Percentiles rank a stretch among this genome's conserved stretches.
Conservation (phyloP, 176 grass and related monocot genomes). For the Luzula sylvatica region DNA sequence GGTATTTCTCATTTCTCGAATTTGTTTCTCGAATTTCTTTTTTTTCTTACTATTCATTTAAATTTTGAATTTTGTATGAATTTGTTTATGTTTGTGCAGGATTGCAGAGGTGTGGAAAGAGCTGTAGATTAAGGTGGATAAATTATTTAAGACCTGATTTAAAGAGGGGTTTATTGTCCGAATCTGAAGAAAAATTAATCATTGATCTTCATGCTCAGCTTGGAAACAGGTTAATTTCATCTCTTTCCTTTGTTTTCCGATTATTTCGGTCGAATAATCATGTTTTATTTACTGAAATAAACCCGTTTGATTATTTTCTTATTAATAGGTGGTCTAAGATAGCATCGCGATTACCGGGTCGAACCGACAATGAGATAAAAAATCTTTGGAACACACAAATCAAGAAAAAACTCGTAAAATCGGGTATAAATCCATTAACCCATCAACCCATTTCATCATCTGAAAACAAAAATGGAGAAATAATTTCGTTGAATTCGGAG, state of each 20-base stretch:
- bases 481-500: constrained; percentile 5
- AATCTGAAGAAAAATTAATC: constrained; percentile 66
- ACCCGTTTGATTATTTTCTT: not conserved
- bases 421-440: constrained; percentile 72
- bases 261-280: constrained; percentile 8
- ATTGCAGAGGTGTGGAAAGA: constrained; percentile 83
- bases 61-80: not conserved
- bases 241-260: not conserved
- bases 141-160: constrained; percentile 91
- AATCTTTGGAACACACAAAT: constrained; percentile 99
- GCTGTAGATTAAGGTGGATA: constrained; percentile 87
- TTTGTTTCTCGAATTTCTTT: not conserved
- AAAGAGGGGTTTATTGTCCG: constrained; percentile 72
- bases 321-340: constrained; percentile 84
- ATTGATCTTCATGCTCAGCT: constrained; percentile 86
- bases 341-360: constrained; percentile 57
- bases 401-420: constrained; percentile 78
- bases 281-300: not conserved
- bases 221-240: constrained; percentile 54
- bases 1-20: constrained; percentile 9
- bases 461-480: constrained; percentile 9
- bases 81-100: constrained; percentile 17
- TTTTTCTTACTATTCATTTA: not conserved
- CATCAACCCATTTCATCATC: constrained; percentile 34
- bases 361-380: constrained; percentile 99